Percentiles rank a stretch among this genome's conserved stretches.
Evolutionary conservation across 202 grass and related monocot genomes (phyloP).

Genomic region (Musa balbisiana): DNA sequence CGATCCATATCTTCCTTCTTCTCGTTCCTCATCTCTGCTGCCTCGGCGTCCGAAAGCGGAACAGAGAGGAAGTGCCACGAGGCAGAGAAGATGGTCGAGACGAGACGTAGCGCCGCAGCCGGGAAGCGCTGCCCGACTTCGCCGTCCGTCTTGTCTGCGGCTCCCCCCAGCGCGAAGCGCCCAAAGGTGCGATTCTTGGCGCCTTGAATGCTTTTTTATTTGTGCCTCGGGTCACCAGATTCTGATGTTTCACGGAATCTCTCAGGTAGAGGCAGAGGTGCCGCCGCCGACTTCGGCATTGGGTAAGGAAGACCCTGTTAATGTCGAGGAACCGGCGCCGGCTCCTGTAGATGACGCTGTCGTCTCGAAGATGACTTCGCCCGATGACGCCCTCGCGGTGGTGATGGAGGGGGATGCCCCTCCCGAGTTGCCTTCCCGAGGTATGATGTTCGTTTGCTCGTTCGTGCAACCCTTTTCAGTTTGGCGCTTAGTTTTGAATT

Average conservation of each 20-base stretch:
- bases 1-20: too few species aligned
- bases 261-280: slow-evolving; percentile 5
- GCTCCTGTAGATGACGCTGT: not conserved
- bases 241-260: slow-evolving; percentile 17
- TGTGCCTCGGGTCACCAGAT: not conserved
- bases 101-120: slow-evolving; percentile 55
- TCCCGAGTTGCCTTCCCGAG: not conserved
- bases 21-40: too few species aligned
- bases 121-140: slow-evolving; percentile 7
- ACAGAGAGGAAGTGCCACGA: not conserved
- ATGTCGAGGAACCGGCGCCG: not conserved
- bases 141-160: not conserved
- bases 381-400: slow-evolving; percentile 13
- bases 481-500: too few species aligned
- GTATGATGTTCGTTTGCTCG: not conserved
- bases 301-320: not conserved
- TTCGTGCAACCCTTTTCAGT: too few species aligned
- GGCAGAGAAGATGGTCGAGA: slow-evolving; percentile 61
- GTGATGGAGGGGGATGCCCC: slow-evolving; percentile 21
- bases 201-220: slow-evolving; percentile 13
- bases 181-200: slow-evolving; percentile 35
- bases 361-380: not conserved
- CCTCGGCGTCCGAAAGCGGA: too few species aligned
- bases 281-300: not conserved
- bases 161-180: slow-evolving; percentile 43